Conservation (phyloP, 805 yeast species). For the Candida caryicola region DNA sequence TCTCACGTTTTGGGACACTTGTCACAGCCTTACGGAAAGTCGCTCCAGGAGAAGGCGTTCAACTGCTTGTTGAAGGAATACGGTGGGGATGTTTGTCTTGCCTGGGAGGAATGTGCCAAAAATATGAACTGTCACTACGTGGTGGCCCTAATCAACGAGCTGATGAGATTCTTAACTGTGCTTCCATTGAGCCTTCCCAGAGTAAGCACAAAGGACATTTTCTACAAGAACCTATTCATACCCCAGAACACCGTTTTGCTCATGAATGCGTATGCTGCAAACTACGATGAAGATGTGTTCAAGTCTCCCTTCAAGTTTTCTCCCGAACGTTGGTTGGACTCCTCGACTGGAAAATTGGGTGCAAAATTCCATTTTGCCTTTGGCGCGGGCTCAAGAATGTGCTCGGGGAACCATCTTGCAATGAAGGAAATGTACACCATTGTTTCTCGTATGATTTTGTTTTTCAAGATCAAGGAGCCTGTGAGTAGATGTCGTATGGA, state of each 20-base stretch:
- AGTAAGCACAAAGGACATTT: slow-evolving; percentile 50
- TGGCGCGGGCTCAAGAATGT: slow-evolving; percentile 72
- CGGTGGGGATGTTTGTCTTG: slow-evolving; percentile 27
- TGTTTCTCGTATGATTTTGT: slow-evolving; percentile 49
- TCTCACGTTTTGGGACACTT: slow-evolving; percentile 61
- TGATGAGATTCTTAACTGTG: slow-evolving; percentile 60
- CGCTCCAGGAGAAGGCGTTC: slow-evolving; percentile 36
- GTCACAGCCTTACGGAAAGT: slow-evolving; percentile 31
- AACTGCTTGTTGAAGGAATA: slow-evolving; percentile 35
- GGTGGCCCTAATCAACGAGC: slow-evolving; percentile 59
- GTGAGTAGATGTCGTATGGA: slow-evolving; percentile 33
- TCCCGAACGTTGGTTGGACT: slow-evolving; percentile 53
- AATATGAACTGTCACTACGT: slow-evolving; percentile 46
- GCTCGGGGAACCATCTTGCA: slow-evolving; percentile 67
- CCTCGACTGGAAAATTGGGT: slow-evolving; percentile 11
- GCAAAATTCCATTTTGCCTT: slow-evolving; percentile 48
- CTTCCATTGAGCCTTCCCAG: slow-evolving; percentile 68
- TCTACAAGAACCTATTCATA: slow-evolving; percentile 37
- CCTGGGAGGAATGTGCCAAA: slow-evolving; percentile 31
- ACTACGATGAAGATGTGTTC: slow-evolving; percentile 53
- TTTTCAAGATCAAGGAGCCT: slow-evolving; percentile 50
- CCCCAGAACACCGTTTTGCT: slow-evolving; percentile 56
- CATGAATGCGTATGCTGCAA: slow-evolving; percentile 70
- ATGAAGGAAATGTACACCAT: slow-evolving; percentile 61
- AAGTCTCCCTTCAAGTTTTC: slow-evolving; percentile 44